Base-by-base conservation (phyloP, 108 stramenopile species). In the Skeletonema menzelii region DNA sequence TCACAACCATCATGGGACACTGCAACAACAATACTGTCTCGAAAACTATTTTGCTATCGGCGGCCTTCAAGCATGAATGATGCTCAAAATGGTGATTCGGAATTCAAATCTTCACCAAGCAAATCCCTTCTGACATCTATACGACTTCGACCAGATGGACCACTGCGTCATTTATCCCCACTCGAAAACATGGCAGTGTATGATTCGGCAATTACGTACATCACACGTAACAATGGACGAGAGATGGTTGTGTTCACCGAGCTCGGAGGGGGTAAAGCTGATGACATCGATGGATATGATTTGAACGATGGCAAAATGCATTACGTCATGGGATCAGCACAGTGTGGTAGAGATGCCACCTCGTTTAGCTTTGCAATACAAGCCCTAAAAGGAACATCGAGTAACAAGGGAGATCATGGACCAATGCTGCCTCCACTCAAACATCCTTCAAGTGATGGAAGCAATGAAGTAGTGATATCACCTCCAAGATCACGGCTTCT, bases 131-230 rank as follows among this genome's bases (percentile, higher is more conserved):
- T 92, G 15, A 76, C 60, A 63, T 74, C 67, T 20, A 62, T 93
- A 35, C 67, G 87, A 27, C 62, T 91, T 22, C 82, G 90, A 26
- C 93, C 88, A 0, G 82, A 79, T 56, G 82, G 87, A 35, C 90
- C 90, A 6, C 56, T 77, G 27, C 80, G 84, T 64, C 42, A 66
- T 10, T 70, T 94, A 56, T 87, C 87, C 26, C 61, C 84, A 62
- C 73, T 78, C 5, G 88, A 94, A 69, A 75, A 80, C 15, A 72
- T 86, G 27, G 79, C 87, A 10, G 65, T 87, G 2, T 94, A 88
- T 64, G 93, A 91, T 75, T 87, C 88, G 27, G 93, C 88, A 4
- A 83, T 82, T 1, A 90, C 93, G n/a, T 88, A 77, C 69, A 76
- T 91, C 57, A 63, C 76, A 24, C 69, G 76, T 3, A 74, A 72